These are phyloP conservation scores for Pseudocercospora fijiensis DNA, from an alignment of 2,329 filamentous ascomycete species.

Conservation along the genomic window DNA sequence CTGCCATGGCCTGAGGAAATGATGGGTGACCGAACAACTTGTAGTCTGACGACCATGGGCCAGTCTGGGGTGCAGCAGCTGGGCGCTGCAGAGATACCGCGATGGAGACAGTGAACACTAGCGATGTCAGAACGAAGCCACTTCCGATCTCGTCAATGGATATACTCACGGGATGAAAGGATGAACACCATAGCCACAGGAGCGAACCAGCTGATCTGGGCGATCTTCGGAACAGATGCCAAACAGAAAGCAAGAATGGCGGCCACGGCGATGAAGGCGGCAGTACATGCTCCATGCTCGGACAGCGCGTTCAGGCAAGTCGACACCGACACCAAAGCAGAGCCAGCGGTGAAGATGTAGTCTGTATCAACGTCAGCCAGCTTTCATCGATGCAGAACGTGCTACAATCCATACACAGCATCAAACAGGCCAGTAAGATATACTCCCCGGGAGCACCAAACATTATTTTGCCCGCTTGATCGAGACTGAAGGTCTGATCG, in stretches of 20 bases:
- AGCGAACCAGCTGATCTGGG: conserved; percentile 37
- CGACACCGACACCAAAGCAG: conserved; percentile 35
- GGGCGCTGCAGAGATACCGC: conserved; percentile 39
- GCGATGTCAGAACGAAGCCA: neutral
- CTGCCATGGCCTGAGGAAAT: conserved; percentile 18
- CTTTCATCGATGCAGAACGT: neutral
- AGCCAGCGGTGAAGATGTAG: conserved; percentile 37
- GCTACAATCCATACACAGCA: conserved; percentile 9
- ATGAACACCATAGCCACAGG: conserved; percentile 36
- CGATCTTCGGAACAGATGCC: conserved; percentile 39
- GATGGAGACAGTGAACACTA: conserved; percentile 37
- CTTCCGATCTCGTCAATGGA: neutral
- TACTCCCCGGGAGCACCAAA: conserved; percentile 55
- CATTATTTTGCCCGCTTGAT: conserved; percentile 55
- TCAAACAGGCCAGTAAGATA: conserved; percentile 41
- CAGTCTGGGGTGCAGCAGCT: conserved; percentile 34
- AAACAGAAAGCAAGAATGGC: conserved; percentile 43
- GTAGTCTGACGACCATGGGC: conserved; percentile 34
- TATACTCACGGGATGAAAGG: conserved; percentile 8
- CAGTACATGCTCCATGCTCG: conserved; percentile 39
- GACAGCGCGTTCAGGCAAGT: conserved; percentile 31
- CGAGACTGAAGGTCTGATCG: conserved; percentile 57
- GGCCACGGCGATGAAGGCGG: conserved; percentile 43
- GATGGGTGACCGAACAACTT: conserved; percentile 11
- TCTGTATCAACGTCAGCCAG: conserved; percentile 11